phyloP scores from a whole-genome alignment of 2,329 filamentous ascomycete species.

The Gaeumannomyces sp. region DNA sequence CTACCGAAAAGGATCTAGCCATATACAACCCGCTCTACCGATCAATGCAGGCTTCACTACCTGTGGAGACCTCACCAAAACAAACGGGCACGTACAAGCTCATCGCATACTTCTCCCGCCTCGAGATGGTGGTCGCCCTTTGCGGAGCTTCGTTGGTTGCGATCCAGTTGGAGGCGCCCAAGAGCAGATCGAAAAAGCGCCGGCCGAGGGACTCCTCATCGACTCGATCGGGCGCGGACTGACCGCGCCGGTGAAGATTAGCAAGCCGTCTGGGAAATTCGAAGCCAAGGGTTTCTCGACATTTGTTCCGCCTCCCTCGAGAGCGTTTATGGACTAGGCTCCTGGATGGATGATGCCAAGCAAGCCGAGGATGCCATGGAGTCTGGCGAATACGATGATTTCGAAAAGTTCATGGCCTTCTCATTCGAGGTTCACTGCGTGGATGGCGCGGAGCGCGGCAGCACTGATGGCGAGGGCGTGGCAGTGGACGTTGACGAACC shows the following conservation, averaged over 20 bases:
- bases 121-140: slow-evolving; percentile 61
- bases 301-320: slow-evolving; percentile 5
- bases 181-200: slow-evolving; percentile 47
- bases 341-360: slow-evolving; percentile 30
- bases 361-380: slow-evolving; percentile 42
- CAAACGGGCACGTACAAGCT: slow-evolving; percentile 34
- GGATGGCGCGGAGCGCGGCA: neutral
- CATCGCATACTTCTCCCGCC: slow-evolving; percentile 57
- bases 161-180: slow-evolving; percentile 61
- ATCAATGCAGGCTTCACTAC: slow-evolving; percentile 47
- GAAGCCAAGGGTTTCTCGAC: slow-evolving; percentile 28
- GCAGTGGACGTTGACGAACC: slow-evolving; percentile 2
- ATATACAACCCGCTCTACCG: slow-evolving; percentile 66
- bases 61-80: slow-evolving; percentile 36
- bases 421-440: slow-evolving; percentile 8
- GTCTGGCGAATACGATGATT: slow-evolving; percentile 38
- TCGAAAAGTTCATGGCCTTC: slow-evolving; percentile 32
- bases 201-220: slow-evolving; percentile 59
- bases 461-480: neutral
- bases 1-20: slow-evolving; percentile 48
- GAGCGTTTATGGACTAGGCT: slow-evolving; percentile 5
- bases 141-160: slow-evolving; percentile 59
- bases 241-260: slow-evolving; percentile 16
- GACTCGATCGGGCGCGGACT: slow-evolving; percentile 67
- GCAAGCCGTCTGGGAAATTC: slow-evolving; percentile 14